phyloP scores from a whole-genome alignment of 2,329 filamentous ascomycete genomes.

The Pestalotiopsis sp. region DNA sequence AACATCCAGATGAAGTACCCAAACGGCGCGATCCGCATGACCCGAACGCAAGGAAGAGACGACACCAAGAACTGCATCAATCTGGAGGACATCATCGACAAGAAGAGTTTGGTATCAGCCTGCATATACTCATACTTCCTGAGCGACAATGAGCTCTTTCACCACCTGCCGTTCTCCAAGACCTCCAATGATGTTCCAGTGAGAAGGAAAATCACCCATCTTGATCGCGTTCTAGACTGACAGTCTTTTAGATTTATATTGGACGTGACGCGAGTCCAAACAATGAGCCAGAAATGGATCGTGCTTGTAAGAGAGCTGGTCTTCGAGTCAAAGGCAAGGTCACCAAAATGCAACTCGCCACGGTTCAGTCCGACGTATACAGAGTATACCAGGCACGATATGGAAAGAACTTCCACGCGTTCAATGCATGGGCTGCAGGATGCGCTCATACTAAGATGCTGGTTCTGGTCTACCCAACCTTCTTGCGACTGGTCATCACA shows the following conservation, averaged over 20 bases:
- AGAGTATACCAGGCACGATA: slow-evolving; percentile 18
- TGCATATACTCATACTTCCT: slow-evolving; percentile 28
- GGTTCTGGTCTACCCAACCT: slow-evolving; percentile 23
- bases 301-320: slow-evolving; percentile 16
- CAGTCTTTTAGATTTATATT: neutral
- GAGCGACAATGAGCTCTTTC: slow-evolving; percentile 24
- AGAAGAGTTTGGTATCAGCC: slow-evolving; percentile 23
- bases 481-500: slow-evolving; percentile 28
- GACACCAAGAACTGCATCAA: slow-evolving; percentile 26
- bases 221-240: neutral
- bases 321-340: slow-evolving; percentile 19
- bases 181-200: slow-evolving; percentile 21
- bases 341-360: neutral
- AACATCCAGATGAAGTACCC: slow-evolving; percentile 20
- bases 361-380: slow-evolving; percentile 6
- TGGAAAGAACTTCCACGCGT: slow-evolving; percentile 26
- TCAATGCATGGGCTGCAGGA: slow-evolving; percentile 24
- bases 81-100: slow-evolving; percentile 25
- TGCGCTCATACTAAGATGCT: slow-evolving; percentile 27
- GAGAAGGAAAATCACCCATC: neutral
- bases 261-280: neutral
- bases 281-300: neutral
- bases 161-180: slow-evolving; percentile 20
- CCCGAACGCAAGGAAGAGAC: slow-evolving; percentile 25
- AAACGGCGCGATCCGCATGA: slow-evolving; percentile 27